A percentile compares a stretch with the other conserved stretches of the same genome.
Conservation (phyloP, 495 filamentous ascomycete genomes). For the Pseudotulostoma volvatum region DNA sequence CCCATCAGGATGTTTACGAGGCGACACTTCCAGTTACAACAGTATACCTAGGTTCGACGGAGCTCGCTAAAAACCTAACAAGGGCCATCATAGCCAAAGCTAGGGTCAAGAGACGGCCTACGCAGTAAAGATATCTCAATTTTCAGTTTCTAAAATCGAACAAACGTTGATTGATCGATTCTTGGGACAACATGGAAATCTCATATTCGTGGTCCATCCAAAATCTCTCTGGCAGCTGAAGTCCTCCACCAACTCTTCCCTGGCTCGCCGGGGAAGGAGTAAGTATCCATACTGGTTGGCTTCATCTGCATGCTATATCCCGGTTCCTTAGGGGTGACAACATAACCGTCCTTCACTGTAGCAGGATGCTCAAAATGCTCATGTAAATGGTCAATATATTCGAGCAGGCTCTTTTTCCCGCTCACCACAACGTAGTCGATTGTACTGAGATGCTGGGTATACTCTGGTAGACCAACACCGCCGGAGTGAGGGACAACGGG, state of each 20-base stretch:
- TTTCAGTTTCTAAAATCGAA: not conserved
- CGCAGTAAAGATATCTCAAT: not conserved
- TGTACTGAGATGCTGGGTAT: slow-evolving; percentile 84
- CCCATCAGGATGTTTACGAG: too few species aligned
- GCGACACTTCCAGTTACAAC: too few species aligned
- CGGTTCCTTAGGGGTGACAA: slow-evolving; percentile 64
- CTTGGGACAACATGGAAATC: not conserved
- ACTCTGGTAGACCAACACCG: slow-evolving; percentile 83
- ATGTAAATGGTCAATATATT: slow-evolving; percentile 88
- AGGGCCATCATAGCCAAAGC: too few species aligned
- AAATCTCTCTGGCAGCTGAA: slow-evolving; percentile 49
- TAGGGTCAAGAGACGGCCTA: not conserved
- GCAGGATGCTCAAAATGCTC: slow-evolving; percentile 81
- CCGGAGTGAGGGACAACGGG: slow-evolving; percentile 82
- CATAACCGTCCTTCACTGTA: slow-evolving; percentile 70
- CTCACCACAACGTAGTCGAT: slow-evolving; percentile 87
- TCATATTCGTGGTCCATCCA: slow-evolving; percentile 35
- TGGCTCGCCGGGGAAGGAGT: slow-evolving; percentile 54
- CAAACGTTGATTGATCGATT: not conserved
- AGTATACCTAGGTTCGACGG: too few species aligned
- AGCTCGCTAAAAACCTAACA: too few species aligned
- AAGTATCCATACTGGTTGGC: slow-evolving; percentile 67
- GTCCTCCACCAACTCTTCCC: slow-evolving; percentile 73
- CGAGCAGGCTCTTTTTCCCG: slow-evolving; percentile 65
- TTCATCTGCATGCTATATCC: slow-evolving; percentile 93